Base-by-base conservation (phyloP, 345 rosid genomes). In the Durio zibethinus region DNA sequence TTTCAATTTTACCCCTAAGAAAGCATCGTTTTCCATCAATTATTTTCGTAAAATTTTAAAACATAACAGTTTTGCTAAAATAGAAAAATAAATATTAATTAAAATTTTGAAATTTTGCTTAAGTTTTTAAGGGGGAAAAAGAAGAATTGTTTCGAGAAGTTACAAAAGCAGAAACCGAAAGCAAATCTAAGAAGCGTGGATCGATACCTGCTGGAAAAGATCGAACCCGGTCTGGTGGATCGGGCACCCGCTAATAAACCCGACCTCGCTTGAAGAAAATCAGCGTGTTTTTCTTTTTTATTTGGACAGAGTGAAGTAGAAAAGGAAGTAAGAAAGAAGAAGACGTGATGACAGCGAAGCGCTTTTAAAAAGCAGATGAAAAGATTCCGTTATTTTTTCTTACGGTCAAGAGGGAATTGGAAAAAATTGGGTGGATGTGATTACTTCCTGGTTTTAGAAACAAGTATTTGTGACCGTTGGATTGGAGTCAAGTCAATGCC, bases 381-480 rank as follows among this genome's bases (percentile, higher is more conserved):
- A 35, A 42, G n/a, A 29, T 20, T 63, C 10, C 43, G 11, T 33
- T 62, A 16, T 31, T 31, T 7, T 63, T 63, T 35, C 2, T 0
- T 54, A n/a, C 67, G 5, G 67, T 31, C 21, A 62, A 62, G 2
- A 62, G n/a, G 38, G 20, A 23, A n/a, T 47, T 48, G 5, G 38
- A 67, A 20, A 8, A 4, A 10, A 74, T 43, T 65, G 75, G 29
- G 35, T 70, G 86, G 81, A 2, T 71, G 47, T 14, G 83, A 75
- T 81, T 47, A 27, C 69, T 43, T 79, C 60, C 21, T 1, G 53
- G 54, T 16, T 5, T 9, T 48, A 62, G 47, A 31, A 54, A 63
- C 4, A 48, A 1, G n/a, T 4, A 16, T 29, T 31, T 0, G 1
- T 18, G 35, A 69, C 77, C 82, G 78, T 74, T 74, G 57, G 82